Conservation (phyloP, 306 rosid species). For the Rosa rugosa region DNA sequence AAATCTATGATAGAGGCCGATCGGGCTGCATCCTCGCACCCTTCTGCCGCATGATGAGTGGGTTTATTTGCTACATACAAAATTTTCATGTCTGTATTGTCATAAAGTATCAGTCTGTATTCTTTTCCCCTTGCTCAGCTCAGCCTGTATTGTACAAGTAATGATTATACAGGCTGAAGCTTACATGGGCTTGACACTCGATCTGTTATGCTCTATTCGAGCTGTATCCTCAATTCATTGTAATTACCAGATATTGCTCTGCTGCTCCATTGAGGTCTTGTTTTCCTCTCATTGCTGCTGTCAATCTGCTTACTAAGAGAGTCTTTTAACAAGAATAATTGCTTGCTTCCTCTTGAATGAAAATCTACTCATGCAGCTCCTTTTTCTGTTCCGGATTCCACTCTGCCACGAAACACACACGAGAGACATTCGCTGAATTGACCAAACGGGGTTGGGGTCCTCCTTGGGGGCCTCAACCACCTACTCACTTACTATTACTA, state of each 20-base stretch:
- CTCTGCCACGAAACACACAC: not conserved
- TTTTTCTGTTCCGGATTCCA: not conserved
- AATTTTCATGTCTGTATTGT: not conserved
- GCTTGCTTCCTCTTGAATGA: not conserved
- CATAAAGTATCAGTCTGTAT: not conserved
- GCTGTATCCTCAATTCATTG: constrained; percentile 7
- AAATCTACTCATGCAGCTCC: not conserved
- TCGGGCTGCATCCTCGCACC: constrained; percentile 62
- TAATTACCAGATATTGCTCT: not conserved
- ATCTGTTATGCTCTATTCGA: not conserved
- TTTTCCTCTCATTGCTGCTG: constrained; percentile 2
- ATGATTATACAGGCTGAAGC: constrained; percentile 2
- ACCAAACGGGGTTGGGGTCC: not conserved
- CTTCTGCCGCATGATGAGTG: constrained; percentile 38
- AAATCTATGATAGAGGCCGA: constrained; percentile 94
- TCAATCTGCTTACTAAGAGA: not conserved
- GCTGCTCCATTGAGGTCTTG: not conserved
- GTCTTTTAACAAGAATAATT: not conserved
- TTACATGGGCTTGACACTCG: constrained; percentile 6
- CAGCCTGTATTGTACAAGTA: constrained; percentile 2
- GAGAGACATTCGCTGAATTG: not conserved
- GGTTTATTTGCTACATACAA: constrained; percentile 2
- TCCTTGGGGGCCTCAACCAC: not conserved
- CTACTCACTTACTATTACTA: not conserved
- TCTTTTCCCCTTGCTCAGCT: not conserved